These are phyloP conservation scores for Nitzschia inconspicua DNA, from an alignment of 108 stramenopile genomes.

Conservation along the genomic window DNA sequence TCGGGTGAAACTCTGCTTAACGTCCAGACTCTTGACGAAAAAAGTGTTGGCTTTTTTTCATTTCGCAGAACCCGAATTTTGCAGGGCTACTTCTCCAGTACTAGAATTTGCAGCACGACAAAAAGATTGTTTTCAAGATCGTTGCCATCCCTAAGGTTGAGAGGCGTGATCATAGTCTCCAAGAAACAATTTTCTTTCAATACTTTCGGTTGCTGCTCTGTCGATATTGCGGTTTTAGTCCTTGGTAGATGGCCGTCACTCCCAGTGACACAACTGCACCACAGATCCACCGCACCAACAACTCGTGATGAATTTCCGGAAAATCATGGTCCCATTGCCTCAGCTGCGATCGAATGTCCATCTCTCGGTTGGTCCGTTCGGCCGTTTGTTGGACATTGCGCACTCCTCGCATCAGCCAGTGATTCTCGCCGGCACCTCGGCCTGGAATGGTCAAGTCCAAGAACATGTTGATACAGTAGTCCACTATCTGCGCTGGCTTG, in stretches of 20 bases:
- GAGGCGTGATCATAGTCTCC: too few relatives aligned
- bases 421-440: conserved; percentile 68
- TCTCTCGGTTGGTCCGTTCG: conserved; percentile 53
- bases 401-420: conserved; percentile 46
- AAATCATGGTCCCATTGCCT: conserved; percentile 72
- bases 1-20: too few relatives aligned
- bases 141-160: too few relatives aligned
- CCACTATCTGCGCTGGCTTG: conserved; percentile 72
- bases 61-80: too few relatives aligned
- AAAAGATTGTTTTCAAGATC: too few relatives aligned
- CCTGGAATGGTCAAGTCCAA: conserved; percentile 73
- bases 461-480: conserved; percentile 50
- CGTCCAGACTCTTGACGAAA: too few relatives aligned
- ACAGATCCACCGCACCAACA: conserved; percentile 65
- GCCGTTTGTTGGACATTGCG: conserved; percentile 42
- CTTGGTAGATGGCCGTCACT: conserved; percentile 49
- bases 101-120: too few relatives aligned
- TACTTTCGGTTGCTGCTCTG: conserved; percentile 16
- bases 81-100: too few relatives aligned
- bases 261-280: conserved; percentile 63
- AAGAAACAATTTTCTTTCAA: too few relatives aligned
- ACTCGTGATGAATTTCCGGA: conserved; percentile 82
- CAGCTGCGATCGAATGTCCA: conserved; percentile 66
- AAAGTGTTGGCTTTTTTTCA: too few relatives aligned
- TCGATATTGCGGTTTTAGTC: conserved; percentile 24